Evolutionary conservation across 768 basidiomycete species (phyloP), one percentile per base, ranked within the genome.

Genomic region (Trichaptum fuscoviolaceum): DNA sequence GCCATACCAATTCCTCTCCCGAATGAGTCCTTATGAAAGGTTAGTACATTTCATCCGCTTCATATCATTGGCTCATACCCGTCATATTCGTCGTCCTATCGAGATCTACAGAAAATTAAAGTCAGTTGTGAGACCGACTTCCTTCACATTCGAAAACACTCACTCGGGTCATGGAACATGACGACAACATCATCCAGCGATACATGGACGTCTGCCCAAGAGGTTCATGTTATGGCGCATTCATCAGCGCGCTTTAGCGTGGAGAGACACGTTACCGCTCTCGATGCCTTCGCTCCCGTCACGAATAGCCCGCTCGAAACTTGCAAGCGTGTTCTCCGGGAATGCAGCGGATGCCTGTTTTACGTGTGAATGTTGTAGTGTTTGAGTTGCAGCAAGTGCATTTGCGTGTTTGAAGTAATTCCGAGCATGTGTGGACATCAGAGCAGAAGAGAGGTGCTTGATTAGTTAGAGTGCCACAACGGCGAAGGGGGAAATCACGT

Each of bases 261-360:
- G 81, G 77, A 65, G 80, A 75, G 72, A 81, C 80, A n/a, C 82
- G 78, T 67, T 95, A 97, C 96, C 96, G 76, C 93, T 95, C 85
- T 99, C 96, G 73, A 99, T 96, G 69, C 88, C 96, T 75, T 99
- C 95, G 60, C 95, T 91, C 67, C 96, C 96, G 80, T 97, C 95
- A 61, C 88, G 87, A 68, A 97, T 94, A 74, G 96, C 96, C 69
- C 92, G 92, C 75, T 93, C 89, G 79, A 99, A 99, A 79, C 92
- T 94, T 36, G 93, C 93, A 69, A 95, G 85, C 62, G 95, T 96
- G 82, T 99, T 99, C 79, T 99, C 96, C 4, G 94, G 93, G 77
- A 85, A 94, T 20, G 84, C 81, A 25, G 92, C 86, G 26, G 93
- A 95, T 61, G 95, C 95, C 93, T 95, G 71, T 52, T 52, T 15